Conservation (phyloP, 2,329 filamentous ascomycete genomes). For the Phaeosphaeria sp. region DNA sequence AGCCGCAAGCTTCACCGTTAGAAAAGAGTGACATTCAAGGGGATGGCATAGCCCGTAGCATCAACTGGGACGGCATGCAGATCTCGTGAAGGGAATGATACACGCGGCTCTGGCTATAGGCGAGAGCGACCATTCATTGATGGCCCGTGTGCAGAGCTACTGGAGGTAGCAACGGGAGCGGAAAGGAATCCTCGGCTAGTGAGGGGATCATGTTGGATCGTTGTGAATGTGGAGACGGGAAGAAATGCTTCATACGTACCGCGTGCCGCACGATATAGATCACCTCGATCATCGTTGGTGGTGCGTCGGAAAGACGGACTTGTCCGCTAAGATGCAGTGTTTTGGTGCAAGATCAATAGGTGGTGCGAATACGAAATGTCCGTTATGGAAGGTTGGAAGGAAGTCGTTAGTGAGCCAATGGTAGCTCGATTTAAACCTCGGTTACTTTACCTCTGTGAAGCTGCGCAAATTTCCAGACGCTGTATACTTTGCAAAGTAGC, state of each 20-base stretch:
- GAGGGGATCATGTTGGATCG: constrained; percentile 12
- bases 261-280: constrained; percentile 60
- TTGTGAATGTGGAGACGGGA: constrained; percentile 9
- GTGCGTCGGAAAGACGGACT: constrained; percentile 1
- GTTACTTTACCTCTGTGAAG: constrained; percentile 9
- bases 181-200: constrained; percentile 12
- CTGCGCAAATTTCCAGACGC: constrained; percentile 1
- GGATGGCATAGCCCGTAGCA: constrained; percentile 3
- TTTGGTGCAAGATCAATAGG: constrained; percentile 6
- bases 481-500: constrained; percentile 1
- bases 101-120: constrained; percentile 7
- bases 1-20: constrained; percentile 21
- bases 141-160: constrained; percentile 5
- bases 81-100: constrained; percentile 9
- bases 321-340: constrained; percentile 3
- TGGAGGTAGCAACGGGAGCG: constrained; percentile 6
- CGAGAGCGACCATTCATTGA: constrained; percentile 15
- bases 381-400: constrained; percentile 3
- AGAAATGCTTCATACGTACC: constrained; percentile 49
- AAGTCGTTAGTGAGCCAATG: constrained; percentile 5
- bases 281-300: constrained; percentile 49
- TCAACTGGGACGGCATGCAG: not conserved
- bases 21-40: constrained; percentile 21
- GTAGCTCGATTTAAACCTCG: constrained; percentile 11
- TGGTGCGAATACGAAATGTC: constrained; percentile 12